These are phyloP conservation scores for Neoboletus brunneissimus DNA, from an alignment of 768 basidiomycete species.

Conservation along the genomic window DNA sequence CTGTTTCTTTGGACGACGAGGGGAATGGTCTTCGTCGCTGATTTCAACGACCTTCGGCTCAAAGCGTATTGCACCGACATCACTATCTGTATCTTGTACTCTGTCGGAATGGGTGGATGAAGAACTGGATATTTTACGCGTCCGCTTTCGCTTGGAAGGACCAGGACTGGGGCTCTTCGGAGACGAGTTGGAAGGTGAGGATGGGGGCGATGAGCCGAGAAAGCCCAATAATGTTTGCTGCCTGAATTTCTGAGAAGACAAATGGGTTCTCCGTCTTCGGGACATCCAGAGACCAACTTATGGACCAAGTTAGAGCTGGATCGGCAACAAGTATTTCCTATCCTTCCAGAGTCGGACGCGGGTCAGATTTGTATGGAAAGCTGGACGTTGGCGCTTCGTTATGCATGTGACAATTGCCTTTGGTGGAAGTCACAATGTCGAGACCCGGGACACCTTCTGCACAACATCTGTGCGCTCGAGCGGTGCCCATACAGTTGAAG, in stretches of 20 bases:
- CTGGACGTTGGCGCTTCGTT: too few species aligned
- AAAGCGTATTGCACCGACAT: constrained; percentile 52
- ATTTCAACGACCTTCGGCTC: constrained; percentile 33
- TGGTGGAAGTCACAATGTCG: too few species aligned
- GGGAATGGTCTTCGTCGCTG: constrained; percentile 26
- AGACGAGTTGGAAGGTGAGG: constrained; percentile 12
- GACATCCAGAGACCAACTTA: not conserved
- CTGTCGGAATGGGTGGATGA: constrained; percentile 17
- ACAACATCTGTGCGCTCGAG: too few species aligned
- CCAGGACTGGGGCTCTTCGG: constrained; percentile 1
- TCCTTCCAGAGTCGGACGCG: not conserved
- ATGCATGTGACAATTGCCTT: too few species aligned
- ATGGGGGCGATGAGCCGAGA: constrained; percentile 30
- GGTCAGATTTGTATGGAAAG: too few species aligned
- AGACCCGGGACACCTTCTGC: too few species aligned
- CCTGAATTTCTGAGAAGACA: constrained; percentile 31
- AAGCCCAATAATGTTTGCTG: constrained; percentile 46
- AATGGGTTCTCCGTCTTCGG: constrained; percentile 1
- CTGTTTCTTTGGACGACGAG: constrained; percentile 25
- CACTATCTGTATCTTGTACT: constrained; percentile 37
- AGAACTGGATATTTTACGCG: constrained; percentile 10
- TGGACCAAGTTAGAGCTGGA: not conserved
- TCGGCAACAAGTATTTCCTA: not conserved
- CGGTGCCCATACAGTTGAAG: too few species aligned
- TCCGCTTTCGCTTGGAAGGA: constrained; percentile 17